Evolutionary conservation across 2,329 filamentous ascomycete species (phyloP).

Genomic region (Pochonia chlamydosporia): DNA sequence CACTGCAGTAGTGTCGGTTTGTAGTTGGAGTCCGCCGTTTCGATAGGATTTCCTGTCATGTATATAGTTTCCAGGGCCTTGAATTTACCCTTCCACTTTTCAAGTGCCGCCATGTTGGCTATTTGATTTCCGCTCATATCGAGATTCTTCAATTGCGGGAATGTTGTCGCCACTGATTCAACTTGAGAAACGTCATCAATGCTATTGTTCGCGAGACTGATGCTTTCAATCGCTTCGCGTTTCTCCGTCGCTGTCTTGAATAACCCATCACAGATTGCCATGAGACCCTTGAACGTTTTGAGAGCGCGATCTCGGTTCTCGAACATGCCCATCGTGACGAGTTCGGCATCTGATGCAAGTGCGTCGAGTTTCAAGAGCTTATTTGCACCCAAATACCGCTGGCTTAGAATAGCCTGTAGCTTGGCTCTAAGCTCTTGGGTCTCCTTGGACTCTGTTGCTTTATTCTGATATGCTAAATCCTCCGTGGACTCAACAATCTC

Average conservation of each 20-base stretch:
- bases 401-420: constrained; percentile 64
- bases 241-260: constrained; percentile 70
- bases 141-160: constrained; percentile 81
- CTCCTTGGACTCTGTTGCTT: constrained; percentile 42
- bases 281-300: constrained; percentile 89
- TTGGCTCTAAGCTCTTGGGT: constrained; percentile 60
- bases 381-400: constrained; percentile 63
- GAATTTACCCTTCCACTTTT: constrained; percentile 75
- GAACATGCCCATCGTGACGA: constrained; percentile 72
- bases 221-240: constrained; percentile 71
- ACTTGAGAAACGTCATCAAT: constrained; percentile 68
- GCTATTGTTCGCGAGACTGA: constrained; percentile 76
- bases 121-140: constrained; percentile 85
- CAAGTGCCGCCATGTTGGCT: constrained; percentile 58
- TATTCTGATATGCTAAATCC: constrained; percentile 23
- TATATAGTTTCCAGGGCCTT: constrained; percentile 74
- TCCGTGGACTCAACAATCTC: constrained; percentile 46
- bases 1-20: constrained; percentile 66
- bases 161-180: constrained; percentile 67
- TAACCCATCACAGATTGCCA: constrained; percentile 74
- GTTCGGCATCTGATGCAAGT: constrained; percentile 64
- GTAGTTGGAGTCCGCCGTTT: constrained; percentile 52
- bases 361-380: constrained; percentile 82
- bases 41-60: constrained; percentile 70
- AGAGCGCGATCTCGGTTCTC: constrained; percentile 62